phyloP scores from a whole-genome alignment of 306 rosid species.

The Begonia masoniana region DNA sequence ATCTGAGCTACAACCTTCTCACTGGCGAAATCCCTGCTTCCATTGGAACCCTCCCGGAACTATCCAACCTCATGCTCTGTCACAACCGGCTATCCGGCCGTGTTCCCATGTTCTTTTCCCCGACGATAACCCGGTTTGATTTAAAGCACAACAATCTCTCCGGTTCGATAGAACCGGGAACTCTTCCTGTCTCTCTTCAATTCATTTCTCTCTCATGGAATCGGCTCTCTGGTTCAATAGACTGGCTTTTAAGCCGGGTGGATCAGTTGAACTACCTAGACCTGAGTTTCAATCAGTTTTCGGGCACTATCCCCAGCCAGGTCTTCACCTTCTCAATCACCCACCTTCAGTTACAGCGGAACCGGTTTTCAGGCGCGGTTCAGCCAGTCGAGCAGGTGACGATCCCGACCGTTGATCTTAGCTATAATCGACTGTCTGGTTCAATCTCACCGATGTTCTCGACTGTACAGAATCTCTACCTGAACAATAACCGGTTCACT shows the following conservation, averaged over 20 bases:
- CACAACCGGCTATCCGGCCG: conserved; percentile 61
- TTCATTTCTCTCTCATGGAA: too few species aligned
- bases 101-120: conserved; percentile 15
- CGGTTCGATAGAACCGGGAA: too few species aligned
- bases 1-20: too few species aligned
- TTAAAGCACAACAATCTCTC: too few species aligned
- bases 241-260: too few species aligned
- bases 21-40: conserved; percentile 27
- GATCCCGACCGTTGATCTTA: conserved; percentile 63
- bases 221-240: too few species aligned
- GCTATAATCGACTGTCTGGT: conserved; percentile 57
- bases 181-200: too few species aligned
- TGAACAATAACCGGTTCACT: conserved; percentile 69
- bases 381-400: conserved; percentile 43
- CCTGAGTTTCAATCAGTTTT: conserved; percentile 56
- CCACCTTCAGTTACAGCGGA: conserved; percentile 52
- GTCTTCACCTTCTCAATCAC: conserved; percentile 13
- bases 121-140: too few species aligned
- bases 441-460: conserved; percentile 49
- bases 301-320: conserved; percentile 43
- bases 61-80: conserved; percentile 57
- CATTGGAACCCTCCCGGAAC: conserved; percentile 40
- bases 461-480: conserved; percentile 59
- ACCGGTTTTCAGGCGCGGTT: conserved; percentile 39
- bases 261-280: conserved; percentile 34